Evolutionary conservation across 2,329 filamentous ascomycete genomes (phyloP), one percentile per base, ranked within the genome.

Genomic region (Fulvia fulva): DNA sequence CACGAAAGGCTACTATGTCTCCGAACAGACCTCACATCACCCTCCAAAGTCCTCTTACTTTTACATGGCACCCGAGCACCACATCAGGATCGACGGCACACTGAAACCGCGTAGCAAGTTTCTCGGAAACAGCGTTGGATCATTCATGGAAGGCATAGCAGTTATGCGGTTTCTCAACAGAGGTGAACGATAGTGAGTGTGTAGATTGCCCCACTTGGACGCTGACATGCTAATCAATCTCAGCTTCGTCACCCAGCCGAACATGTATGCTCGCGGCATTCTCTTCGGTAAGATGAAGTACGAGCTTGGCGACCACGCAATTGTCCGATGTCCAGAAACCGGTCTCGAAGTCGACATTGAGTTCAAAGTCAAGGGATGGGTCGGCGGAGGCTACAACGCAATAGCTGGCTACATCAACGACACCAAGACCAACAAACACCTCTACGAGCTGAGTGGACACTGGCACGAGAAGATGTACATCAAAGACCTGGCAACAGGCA

Each of bases 221-320:
- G 11, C 34, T 51, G 19, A 23, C 6, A 32, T 25, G 53, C 62
- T 65, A 53, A 64, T 53, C 68, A 61, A 26, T 16, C 28, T 47
- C 60, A 95, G 90, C 75, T 90, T 95, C 70, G 77, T 97, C 53
- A 97, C 94, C 4, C 94, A 99, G 71, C 94, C 94, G 19, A 99
- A 99, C 78, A 99, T 99, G 91, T 99, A 99, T 74, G 94, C 93
- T 22, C 85, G 94, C 62, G 93, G 94, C 34, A 97, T 99, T 60
- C 80, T 99, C 8, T 97, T 99, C 70, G 94, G 94, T 50, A 97
- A 97, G 75, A 97, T 99, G 94, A 97, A 97, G 75, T 99, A 97
- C 75, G 94, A 99, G 78, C 85, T 99, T 7, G 94, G 93, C 63
- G 93, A 97, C 73, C 92, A 96, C 77, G 96, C 92, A 73, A 90